Evolutionary conservation across 2,329 filamentous ascomycete species (phyloP).

Genomic region (Lasiodiplodia hormozganensis): DNA sequence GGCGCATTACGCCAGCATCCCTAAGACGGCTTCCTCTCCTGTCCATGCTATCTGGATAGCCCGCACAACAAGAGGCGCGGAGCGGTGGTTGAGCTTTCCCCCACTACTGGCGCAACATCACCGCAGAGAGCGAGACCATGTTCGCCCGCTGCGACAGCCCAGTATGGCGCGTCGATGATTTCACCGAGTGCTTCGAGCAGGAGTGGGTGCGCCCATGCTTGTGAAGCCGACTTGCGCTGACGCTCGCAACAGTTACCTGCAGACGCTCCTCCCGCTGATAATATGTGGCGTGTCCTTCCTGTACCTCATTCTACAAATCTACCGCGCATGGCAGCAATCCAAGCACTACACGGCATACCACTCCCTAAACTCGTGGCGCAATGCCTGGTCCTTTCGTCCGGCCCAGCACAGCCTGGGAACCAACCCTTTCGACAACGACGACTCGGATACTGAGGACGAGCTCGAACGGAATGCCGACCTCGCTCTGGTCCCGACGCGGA

Average conservation of each 20-base stretch:
- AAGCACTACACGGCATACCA: constrained; percentile 66
- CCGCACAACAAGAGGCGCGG: constrained; percentile 6
- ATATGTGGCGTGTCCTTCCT: constrained; percentile 74
- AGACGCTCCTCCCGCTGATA: constrained; percentile 78
- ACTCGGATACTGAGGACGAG: constrained; percentile 63
- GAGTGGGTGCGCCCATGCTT: constrained; percentile 59
- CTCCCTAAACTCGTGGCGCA: constrained; percentile 55
- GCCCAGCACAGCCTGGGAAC: constrained; percentile 40
- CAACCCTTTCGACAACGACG: constrained; percentile 37
- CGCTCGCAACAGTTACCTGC: constrained; percentile 68
- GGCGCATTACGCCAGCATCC: constrained; percentile 7
- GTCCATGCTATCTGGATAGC: constrained; percentile 13
- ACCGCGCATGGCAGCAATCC: constrained; percentile 60
- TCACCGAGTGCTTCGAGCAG: constrained; percentile 67
- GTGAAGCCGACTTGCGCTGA: constrained; percentile 18
- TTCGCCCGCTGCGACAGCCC: constrained; percentile 64
- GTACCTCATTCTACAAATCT: constrained; percentile 66
- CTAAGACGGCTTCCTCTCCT: constrained; percentile 5
- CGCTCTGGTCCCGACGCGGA: constrained; percentile 62
- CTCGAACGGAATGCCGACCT: constrained; percentile 63
- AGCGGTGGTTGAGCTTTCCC: constrained; percentile 19
- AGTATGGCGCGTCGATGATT: constrained; percentile 67
- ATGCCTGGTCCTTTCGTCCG: constrained; percentile 46
- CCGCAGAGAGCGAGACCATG: constrained; percentile 52
- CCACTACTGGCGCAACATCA: constrained; percentile 20